A percentile compares a stretch with the other conserved stretches of the same genome.
phyloP scores from a whole-genome alignment of 2,329 filamentous ascomycete genomes.

The Xylaria sp. region DNA sequence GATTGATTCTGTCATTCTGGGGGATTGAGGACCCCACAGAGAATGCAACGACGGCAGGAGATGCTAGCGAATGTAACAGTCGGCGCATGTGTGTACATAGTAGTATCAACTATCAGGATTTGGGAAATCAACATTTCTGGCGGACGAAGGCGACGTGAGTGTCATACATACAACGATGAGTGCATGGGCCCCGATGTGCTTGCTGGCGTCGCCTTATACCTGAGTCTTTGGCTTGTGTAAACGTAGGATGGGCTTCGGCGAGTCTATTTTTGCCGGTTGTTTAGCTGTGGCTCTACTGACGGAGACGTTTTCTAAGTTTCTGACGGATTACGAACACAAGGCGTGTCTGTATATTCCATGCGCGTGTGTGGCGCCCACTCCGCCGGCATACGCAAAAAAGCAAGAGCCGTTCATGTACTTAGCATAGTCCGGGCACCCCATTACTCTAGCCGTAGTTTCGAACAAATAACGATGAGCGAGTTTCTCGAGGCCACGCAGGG shows the following conservation, averaged over 20 bases:
- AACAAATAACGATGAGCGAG: constrained; percentile 14
- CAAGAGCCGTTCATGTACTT: constrained; percentile 11
- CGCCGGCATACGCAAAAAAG: constrained; percentile 9
- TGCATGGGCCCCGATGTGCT: too few species aligned
- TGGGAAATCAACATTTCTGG: constrained; percentile 24
- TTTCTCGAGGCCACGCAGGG: background rate
- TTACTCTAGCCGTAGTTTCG: too few species aligned
- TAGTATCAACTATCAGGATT: constrained; percentile 31
- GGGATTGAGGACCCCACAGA: constrained; percentile 23
- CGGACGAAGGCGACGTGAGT: background rate
- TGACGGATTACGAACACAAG: background rate
- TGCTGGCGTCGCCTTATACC: constrained; percentile 10
- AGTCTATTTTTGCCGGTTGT: constrained; percentile 24
- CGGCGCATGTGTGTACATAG: constrained; percentile 36
- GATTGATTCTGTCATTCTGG: constrained; percentile 2
- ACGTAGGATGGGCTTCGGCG: constrained; percentile 26
- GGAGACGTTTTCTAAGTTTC: background rate
- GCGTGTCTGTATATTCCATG: background rate
- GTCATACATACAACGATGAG: too few species aligned
- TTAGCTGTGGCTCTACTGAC: constrained; percentile 3
- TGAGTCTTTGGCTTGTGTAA: constrained; percentile 3
- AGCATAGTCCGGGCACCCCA: too few species aligned
- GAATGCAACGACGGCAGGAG: constrained; percentile 38
- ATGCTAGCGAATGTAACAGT: constrained; percentile 39
- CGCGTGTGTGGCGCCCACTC: background rate